Evolutionary conservation across 805 yeast species (phyloP).

Genomic region (Grigorovia yakushimaensis): DNA sequence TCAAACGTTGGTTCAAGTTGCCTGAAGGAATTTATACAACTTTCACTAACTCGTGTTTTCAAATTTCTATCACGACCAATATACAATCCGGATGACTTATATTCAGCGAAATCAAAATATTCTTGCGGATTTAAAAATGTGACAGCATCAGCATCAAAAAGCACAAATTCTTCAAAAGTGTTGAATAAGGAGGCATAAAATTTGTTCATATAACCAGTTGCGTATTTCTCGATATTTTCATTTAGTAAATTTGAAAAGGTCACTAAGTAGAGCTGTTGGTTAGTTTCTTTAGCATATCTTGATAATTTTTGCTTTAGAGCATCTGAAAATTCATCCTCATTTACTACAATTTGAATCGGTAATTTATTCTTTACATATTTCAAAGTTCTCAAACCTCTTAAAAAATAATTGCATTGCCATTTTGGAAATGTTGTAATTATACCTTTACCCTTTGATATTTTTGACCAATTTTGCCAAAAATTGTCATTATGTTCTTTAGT

Average conservation of each 20-base stretch:
- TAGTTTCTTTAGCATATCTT: constrained; percentile 4
- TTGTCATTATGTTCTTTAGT: constrained; percentile 8
- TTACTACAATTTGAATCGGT: constrained; percentile 25
- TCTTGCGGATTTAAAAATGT: constrained; percentile 32
- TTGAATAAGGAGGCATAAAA: constrained; percentile 50
- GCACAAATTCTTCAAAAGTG: constrained; percentile 40
- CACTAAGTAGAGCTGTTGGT: constrained; percentile 18
- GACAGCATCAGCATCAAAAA: constrained; percentile 46
- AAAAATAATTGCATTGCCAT: constrained; percentile 11
- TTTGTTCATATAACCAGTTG: constrained; percentile 30
- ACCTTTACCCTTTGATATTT: constrained; percentile 19
- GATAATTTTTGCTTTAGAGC: constrained; percentile 11
- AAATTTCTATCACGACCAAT: constrained; percentile 27
- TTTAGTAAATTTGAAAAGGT: constrained; percentile 17
- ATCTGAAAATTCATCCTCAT: constrained; percentile 16
- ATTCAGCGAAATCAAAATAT: constrained; percentile 21
- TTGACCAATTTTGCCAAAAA: constrained; percentile 20
- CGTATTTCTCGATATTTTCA: not conserved
- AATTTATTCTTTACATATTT: constrained; percentile 15
- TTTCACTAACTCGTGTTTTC: constrained; percentile 14
- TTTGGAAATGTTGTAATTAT: constrained; percentile 20
- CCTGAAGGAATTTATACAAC: constrained; percentile 12
- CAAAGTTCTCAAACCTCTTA: constrained; percentile 16
- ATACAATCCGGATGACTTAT: constrained; percentile 17
- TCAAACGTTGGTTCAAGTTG: constrained; percentile 8